These are phyloP conservation scores for Penicillium sp. DNA, from an alignment of 2,329 filamentous ascomycete species.

Conservation along the genomic window DNA sequence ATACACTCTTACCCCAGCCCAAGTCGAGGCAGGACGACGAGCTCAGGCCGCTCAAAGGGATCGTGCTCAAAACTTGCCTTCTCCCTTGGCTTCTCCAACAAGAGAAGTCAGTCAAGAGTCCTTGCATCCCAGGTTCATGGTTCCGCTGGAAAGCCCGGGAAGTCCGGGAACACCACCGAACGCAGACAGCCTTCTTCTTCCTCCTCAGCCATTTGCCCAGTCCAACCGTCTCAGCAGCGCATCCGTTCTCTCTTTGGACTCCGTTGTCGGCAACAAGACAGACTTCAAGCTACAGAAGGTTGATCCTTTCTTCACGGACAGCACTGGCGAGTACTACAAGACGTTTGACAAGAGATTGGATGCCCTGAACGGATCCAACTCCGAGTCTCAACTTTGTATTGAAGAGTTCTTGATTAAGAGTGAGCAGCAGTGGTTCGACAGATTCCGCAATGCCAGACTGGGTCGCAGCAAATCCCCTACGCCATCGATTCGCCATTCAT, in stretches of 20 bases:
- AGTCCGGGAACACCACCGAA: constrained; percentile 30
- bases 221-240: constrained; percentile 40
- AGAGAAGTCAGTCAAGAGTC: constrained; percentile 26
- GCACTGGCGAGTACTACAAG: constrained; percentile 59
- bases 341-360: constrained; percentile 58
- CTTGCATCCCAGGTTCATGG: constrained; percentile 15
- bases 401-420: constrained; percentile 64
- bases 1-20: constrained; percentile 40
- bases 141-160: constrained; percentile 25
- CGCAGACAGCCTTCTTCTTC: constrained; percentile 32
- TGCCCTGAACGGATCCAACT: constrained; percentile 55
- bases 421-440: constrained; percentile 65
- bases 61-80: constrained; percentile 1
- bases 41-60: constrained; percentile 23
- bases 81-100: neutral
- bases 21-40: constrained; percentile 38
- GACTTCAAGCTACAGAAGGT: constrained; percentile 64
- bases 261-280: constrained; percentile 59
- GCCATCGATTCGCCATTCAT: constrained; percentile 32
- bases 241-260: constrained; percentile 55
- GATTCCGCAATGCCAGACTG: constrained; percentile 58
- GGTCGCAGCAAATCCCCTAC: constrained; percentile 48
- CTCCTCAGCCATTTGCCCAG: constrained; percentile 28
- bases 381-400: constrained; percentile 59
- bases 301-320: constrained; percentile 66